Evolutionary conservation across 139 green algal genomes (phyloP).

Genomic region (Dunaliella primolecta): DNA sequence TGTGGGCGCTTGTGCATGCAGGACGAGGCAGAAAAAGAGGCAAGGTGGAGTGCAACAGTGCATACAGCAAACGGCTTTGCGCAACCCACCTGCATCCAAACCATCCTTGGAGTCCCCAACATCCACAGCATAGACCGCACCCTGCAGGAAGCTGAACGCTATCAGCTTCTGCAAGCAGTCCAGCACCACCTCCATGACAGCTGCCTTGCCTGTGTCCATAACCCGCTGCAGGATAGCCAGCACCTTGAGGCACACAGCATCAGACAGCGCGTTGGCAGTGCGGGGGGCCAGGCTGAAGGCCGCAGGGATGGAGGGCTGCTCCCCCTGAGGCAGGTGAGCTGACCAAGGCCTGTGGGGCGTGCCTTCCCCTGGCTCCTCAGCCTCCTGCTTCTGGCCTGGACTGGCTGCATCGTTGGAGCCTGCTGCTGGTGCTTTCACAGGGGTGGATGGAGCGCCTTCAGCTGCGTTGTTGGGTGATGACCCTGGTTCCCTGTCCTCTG

Average conservation of each 20-base stretch:
- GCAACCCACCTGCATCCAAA: constrained; percentile 24
- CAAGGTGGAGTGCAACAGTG: no score
- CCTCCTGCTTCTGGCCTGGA: neutral
- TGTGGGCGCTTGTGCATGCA: no score
- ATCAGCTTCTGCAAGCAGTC: constrained; percentile 92
- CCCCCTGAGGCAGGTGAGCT: constrained; percentile 16
- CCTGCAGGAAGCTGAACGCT: constrained; percentile 58
- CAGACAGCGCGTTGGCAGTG: constrained; percentile 30
- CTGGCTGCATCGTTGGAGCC: neutral
- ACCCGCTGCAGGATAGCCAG: constrained; percentile 46
- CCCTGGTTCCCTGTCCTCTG: no score
- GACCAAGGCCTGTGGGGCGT: neutral
- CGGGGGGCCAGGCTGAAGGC: constrained; percentile 21
- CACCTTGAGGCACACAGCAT: constrained; percentile 18
- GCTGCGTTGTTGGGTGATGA: no score
- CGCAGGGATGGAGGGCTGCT: neutral
- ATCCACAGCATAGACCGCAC: constrained; percentile 17
- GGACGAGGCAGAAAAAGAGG: no score
- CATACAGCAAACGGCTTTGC: no score
- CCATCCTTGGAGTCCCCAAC: neutral
- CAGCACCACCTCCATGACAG: constrained; percentile 78
- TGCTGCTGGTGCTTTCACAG: no score
- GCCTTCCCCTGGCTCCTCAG: no score
- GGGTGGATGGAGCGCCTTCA: no score
- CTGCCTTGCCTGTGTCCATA: constrained; percentile 64